These are phyloP conservation scores for Raddia distichophylla DNA, from an alignment of 176 grass and related monocot species.

Conservation along the genomic window DNA sequence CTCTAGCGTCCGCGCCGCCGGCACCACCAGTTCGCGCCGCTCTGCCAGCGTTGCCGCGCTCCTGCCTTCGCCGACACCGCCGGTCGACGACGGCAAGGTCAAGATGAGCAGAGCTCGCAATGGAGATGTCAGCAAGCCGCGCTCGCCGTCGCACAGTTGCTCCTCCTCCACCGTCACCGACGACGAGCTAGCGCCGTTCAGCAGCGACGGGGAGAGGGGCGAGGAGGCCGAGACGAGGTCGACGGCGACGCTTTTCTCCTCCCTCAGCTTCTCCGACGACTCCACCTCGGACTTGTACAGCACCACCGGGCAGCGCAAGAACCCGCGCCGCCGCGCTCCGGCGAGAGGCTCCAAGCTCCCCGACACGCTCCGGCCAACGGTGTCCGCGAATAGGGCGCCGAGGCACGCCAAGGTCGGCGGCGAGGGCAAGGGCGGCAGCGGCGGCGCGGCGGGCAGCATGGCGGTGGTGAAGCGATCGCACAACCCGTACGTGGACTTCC, in stretches of 20 bases:
- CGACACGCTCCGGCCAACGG: not conserved
- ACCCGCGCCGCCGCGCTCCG: not conserved
- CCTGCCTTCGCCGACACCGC: conserved; percentile 12
- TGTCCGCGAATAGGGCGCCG: not conserved
- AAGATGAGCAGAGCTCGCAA: not conserved
- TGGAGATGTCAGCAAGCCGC: not conserved
- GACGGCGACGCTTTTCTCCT: conserved; percentile 56
- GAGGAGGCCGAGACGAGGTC: conserved; percentile 37
- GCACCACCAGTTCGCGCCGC: not conserved
- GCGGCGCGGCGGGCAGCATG: not conserved
- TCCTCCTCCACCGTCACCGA: conserved; percentile 48
- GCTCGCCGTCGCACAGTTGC: conserved; percentile 36
- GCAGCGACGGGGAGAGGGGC: conserved; percentile 34
- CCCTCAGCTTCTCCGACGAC: conserved; percentile 69
- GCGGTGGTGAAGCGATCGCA: conserved; percentile 70
- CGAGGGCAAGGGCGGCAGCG: not conserved
- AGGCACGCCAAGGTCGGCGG: not conserved
- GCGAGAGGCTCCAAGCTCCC: not conserved
- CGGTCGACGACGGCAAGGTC: conserved; percentile 16
- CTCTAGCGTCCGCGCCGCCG: conserved; percentile 3
- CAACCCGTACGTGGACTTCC: conserved; percentile 77
- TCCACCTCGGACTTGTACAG: conserved; percentile 55
- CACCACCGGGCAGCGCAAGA: conserved; percentile 13
- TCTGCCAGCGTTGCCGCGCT: not conserved
- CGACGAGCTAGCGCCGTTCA: conserved; percentile 51